Evolutionary conservation across 768 basidiomycete species (phyloP), one percentile per base, ranked within the genome.

Genomic region (Mycena polygramma): DNA sequence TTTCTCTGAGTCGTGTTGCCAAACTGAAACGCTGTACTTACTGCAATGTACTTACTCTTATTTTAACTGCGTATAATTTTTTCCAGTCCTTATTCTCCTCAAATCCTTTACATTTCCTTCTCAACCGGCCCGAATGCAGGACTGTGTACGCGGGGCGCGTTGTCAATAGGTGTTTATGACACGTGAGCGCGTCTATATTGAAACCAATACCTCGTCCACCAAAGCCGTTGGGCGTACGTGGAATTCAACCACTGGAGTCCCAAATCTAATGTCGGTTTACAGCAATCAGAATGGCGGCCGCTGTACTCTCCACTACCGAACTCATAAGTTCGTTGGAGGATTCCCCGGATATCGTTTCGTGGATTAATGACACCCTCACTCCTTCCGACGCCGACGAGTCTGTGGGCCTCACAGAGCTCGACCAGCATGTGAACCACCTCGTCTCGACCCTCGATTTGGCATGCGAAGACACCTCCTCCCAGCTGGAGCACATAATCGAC

Each of bases 401-500:
- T n/a, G 36, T 76, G 49, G 86, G 88, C 61, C 83, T 94, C 13
- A 80, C 83, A 9, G 85, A 84, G 49, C 87, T 96, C 53, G 94
- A 96, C 75, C 87, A 91, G 65, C 89, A 90, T 63, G 88, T 98
- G 66, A 90, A 91, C 14, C 88, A 90, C 45, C 86, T 97, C 17
- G 84, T 95, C 20, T 91, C 92, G 7, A 84, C 89, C n/a, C 87
- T 98, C 30, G 95, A 97, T 70, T 88, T 96, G 46, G 91, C 95
- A 43, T 91, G 91, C 51, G 92, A 96, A 77, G 97, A 98, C 74
- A 97, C 96, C 0, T 94, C 96, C 4, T 83, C 91, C 14, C 85
- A 92, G 61, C 88, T 98, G 65, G 98, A 98, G 79, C 91, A 91
- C 70, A 89, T 91, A 54, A 96, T 99, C 68, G 92, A 96, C 77